Evolutionary conservation across 768 basidiomycete genomes (phyloP).

Genomic region (Mycena metata): DNA sequence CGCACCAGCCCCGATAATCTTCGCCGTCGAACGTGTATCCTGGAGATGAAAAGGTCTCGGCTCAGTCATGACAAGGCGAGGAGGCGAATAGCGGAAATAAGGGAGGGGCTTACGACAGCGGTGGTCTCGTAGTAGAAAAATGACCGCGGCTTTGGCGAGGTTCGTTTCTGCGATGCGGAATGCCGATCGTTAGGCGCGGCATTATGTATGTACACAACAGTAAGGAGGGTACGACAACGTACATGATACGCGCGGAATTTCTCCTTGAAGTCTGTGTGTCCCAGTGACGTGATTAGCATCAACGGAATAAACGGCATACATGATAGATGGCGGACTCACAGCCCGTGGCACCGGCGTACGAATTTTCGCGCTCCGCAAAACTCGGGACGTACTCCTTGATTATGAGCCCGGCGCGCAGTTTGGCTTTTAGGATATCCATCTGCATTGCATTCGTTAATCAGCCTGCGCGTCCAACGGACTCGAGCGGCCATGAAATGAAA

Average conservation of each 20-base stretch:
- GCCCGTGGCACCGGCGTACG: conserved; percentile 69
- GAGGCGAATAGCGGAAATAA: no score
- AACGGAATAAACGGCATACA: background rate
- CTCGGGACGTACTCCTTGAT: conserved; percentile 74
- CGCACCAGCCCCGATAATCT: conserved; percentile 34
- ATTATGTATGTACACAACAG: background rate
- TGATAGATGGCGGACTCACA: conserved; percentile 58
- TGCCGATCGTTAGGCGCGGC: conserved; percentile 1
- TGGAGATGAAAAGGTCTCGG: background rate
- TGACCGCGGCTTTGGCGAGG: conserved; percentile 64
- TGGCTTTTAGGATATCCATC: conserved; percentile 72
- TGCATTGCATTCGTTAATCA: conserved; percentile 18
- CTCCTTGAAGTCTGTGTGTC: conserved; percentile 76
- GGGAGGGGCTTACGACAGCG: conserved; percentile 57
- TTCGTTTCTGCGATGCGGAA: no score
- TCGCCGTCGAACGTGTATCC: conserved; percentile 39
- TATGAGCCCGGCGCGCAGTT: conserved; percentile 66
- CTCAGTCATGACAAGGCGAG: no score
- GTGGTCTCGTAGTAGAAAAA: conserved; percentile 68
- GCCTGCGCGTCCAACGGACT: no score
- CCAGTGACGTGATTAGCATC: background rate
- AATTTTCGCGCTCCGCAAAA: conserved; percentile 71
- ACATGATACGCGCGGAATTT: conserved; percentile 77
- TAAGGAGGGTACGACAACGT: conserved; percentile 41
- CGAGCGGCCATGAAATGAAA: no score